These are phyloP conservation scores for Prototheca wickerhamii DNA, from an alignment of 163 green algal genomes.

Conservation along the genomic window DNA sequence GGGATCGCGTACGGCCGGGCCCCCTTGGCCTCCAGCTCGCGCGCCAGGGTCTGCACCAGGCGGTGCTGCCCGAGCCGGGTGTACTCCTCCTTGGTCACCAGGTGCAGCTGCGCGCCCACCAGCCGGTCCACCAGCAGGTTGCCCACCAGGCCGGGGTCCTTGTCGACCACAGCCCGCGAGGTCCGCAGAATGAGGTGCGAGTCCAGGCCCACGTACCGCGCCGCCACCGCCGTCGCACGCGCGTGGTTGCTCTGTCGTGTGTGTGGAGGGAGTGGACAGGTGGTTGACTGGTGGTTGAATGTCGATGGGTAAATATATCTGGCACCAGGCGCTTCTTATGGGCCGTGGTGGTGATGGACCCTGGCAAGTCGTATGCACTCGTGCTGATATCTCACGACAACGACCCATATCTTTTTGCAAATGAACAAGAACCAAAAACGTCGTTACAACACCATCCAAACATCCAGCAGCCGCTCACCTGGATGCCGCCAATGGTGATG, in stretches of 20 bases:
- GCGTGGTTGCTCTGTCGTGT: slow-evolving; percentile 74
- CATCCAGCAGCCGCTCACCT: slow-evolving; percentile 24
- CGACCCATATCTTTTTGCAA: too few species aligned
- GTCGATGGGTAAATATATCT: too few species aligned
- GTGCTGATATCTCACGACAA: too few species aligned
- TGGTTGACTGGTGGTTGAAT: too few species aligned
- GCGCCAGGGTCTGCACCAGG: slow-evolving; percentile 45
- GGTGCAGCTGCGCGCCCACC: slow-evolving; percentile 63
- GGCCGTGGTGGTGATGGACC: too few species aligned
- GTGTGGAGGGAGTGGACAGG: slow-evolving; percentile 72
- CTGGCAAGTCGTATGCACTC: too few species aligned
- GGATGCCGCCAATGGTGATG: slow-evolving; percentile 65
- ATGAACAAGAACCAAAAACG: slow-evolving; percentile 72
- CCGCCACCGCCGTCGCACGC: slow-evolving; percentile 84
- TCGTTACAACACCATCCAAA: slow-evolving; percentile 4
- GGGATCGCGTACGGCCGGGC: slow-evolving; percentile 74
- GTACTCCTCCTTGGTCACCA: slow-evolving; percentile 92
- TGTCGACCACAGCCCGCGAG: slow-evolving; percentile 33
- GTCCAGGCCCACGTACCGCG: slow-evolving; percentile 68
- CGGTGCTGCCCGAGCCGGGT: slow-evolving; percentile 35
- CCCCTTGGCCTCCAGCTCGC: slow-evolving; percentile 52
- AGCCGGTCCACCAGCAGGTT: slow-evolving; percentile 88
- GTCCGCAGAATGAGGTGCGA: slow-evolving; percentile 85
- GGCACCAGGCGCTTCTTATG: too few species aligned
- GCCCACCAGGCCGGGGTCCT: slow-evolving; percentile 79